Percentiles rank a stretch among this genome's conserved stretches.
phyloP scores from a whole-genome alignment of 2,329 filamentous ascomycete genomes.

The Aspergillus brasiliensis region DNA sequence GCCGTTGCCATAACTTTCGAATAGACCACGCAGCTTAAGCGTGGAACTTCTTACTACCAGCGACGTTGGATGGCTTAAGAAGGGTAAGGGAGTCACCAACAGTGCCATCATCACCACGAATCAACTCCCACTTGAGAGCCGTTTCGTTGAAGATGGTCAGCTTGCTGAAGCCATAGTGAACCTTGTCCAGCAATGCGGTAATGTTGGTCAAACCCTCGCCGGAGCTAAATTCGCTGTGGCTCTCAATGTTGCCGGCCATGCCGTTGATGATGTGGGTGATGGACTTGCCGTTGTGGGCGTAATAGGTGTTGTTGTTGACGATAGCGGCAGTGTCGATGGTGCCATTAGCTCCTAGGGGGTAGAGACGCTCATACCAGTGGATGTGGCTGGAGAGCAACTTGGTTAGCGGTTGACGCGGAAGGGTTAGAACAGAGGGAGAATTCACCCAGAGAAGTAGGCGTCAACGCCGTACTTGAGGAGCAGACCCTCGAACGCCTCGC shows the following conservation, averaged over 20 bases:
- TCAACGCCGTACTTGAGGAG: slow-evolving; percentile 52
- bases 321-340: slow-evolving; percentile 47
- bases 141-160: slow-evolving; percentile 46
- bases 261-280: slow-evolving; percentile 57
- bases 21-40: too few species aligned
- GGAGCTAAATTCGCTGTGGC: slow-evolving; percentile 45
- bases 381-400: slow-evolving; percentile 41
- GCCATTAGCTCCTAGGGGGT: slow-evolving; percentile 40
- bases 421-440: slow-evolving; percentile 10
- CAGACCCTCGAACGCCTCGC: slow-evolving; percentile 50
- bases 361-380: slow-evolving; percentile 52
- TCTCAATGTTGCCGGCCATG: slow-evolving; percentile 57
- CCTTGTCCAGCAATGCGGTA: slow-evolving; percentile 49
- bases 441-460: slow-evolving; percentile 46
- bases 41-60: background rate
- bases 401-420: background rate
- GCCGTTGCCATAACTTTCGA: too few species aligned
- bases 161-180: slow-evolving; percentile 54
- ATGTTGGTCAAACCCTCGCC: slow-evolving; percentile 42
- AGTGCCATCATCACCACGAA: slow-evolving; percentile 44
- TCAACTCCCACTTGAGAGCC: slow-evolving; percentile 49
- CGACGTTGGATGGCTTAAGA: slow-evolving; percentile 27
- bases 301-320: slow-evolving; percentile 53
- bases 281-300: slow-evolving; percentile 50
- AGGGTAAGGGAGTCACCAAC: slow-evolving; percentile 44